Evolutionary conservation across 2,329 filamentous ascomycete species (phyloP).

Genomic region (Ceratocystis eucalypticola): DNA sequence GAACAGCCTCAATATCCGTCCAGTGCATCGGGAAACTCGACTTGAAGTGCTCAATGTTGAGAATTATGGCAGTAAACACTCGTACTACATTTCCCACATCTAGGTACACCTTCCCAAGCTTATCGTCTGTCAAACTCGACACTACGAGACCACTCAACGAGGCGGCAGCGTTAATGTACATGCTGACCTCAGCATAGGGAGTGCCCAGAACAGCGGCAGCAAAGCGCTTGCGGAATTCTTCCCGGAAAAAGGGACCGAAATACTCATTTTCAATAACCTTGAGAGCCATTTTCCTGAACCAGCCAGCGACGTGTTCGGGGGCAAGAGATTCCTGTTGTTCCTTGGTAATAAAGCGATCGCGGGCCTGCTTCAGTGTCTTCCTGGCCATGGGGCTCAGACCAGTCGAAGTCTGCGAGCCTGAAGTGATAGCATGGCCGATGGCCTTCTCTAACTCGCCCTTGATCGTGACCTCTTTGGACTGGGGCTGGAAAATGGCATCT

Average conservation of each 20-base stretch:
- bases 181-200: constrained; percentile 54
- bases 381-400: constrained; percentile 39
- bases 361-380: constrained; percentile 35
- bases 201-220: constrained; percentile 56
- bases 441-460: constrained; percentile 35
- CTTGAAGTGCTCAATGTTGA: constrained; percentile 55
- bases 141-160: constrained; percentile 56
- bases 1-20: constrained; percentile 55
- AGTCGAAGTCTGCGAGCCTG: constrained; percentile 35
- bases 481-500: constrained; percentile 34
- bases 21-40: constrained; percentile 51
- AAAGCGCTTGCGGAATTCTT: constrained; percentile 52
- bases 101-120: constrained; percentile 71
- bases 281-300: constrained; percentile 36
- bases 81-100: constrained; percentile 65
- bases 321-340: constrained; percentile 43
- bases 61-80: constrained; percentile 55
- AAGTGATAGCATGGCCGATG: constrained; percentile 31
- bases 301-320: constrained; percentile 35
- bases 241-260: constrained; percentile 55
- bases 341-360: constrained; percentile 36
- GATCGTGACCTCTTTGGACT: constrained; percentile 28
- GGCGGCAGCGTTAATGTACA: constrained; percentile 59
- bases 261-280: constrained; percentile 35
- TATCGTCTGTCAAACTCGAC: constrained; percentile 64